phyloP scores from a whole-genome alignment of 805 yeast genomes.

The Diddensiella santjacobensis region DNA sequence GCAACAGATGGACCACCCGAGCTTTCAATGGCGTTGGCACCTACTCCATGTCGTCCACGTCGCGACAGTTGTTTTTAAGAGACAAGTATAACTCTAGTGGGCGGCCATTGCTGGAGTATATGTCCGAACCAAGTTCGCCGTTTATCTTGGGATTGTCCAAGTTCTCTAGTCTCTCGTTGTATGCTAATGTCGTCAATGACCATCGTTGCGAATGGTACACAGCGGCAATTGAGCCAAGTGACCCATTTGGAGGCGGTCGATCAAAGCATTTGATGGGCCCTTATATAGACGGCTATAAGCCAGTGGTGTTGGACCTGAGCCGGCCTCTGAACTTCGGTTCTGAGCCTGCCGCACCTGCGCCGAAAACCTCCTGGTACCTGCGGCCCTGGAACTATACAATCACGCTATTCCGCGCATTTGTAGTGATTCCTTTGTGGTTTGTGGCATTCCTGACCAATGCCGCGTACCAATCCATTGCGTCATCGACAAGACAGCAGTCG shows the following conservation, averaged over 20 bases:
- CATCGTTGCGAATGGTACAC: slow-evolving; percentile 83
- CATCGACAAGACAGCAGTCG: slow-evolving; percentile 35
- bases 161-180: slow-evolving; percentile 55
- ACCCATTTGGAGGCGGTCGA: slow-evolving; percentile 19
- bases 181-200: slow-evolving; percentile 77
- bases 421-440: slow-evolving; percentile 63
- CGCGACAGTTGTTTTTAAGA: slow-evolving; percentile 64
- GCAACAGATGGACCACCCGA: slow-evolving; percentile 45
- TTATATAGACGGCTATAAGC: slow-evolving; percentile 51
- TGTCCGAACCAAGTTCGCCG: slow-evolving; percentile 60
- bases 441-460: slow-evolving; percentile 51
- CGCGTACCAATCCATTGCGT: slow-evolving; percentile 39
- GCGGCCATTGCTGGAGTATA: slow-evolving; percentile 56
- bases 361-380: neutral
- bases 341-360: neutral
- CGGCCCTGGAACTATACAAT: slow-evolving; percentile 41
- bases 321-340: slow-evolving; percentile 6
- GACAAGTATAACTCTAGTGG: slow-evolving; percentile 21
- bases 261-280: slow-evolving; percentile 14
- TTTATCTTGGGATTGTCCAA: slow-evolving; percentile 52
- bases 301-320: slow-evolving; percentile 31
- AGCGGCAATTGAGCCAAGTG: slow-evolving; percentile 53
- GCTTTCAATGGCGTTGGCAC: slow-evolving; percentile 65
- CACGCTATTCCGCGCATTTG: slow-evolving; percentile 42
- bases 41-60: slow-evolving; percentile 62